phyloP scores from a whole-genome alignment of 257 asterid genomes.

The Scutellaria galericulata region DNA sequence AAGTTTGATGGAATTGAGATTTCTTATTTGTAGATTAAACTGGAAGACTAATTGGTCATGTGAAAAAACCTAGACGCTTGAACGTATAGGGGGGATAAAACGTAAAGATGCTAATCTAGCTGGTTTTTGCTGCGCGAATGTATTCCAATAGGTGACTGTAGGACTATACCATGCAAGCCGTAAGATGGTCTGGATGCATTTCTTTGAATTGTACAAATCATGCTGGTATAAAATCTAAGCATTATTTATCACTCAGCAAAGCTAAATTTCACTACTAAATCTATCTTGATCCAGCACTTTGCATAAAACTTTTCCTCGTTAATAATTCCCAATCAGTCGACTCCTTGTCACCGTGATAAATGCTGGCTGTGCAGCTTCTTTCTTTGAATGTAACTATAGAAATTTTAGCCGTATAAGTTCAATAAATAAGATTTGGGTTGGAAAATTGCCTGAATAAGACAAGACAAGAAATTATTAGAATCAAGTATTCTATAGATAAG shows the following conservation, averaged over 20 bases:
- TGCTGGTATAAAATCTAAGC: too few relatives aligned
- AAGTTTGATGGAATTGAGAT: not conserved
- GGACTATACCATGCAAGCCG: too few relatives aligned
- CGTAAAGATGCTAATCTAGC: too few relatives aligned
- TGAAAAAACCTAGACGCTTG: not conserved
- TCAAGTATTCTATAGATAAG: constrained; percentile 6
- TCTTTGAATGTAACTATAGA: constrained; percentile 34
- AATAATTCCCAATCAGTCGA: constrained; percentile 49
- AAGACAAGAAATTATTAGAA: constrained; percentile 1
- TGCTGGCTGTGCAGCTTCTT: constrained; percentile 54
- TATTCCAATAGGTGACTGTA: too few relatives aligned
- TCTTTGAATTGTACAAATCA: too few relatives aligned
- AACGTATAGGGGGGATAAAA: too few relatives aligned
- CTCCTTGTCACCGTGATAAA: constrained; percentile 40
- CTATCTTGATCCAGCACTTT: not conserved
- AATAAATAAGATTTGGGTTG: constrained; percentile 4
- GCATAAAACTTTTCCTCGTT: not conserved
- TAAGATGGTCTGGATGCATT: too few relatives aligned
- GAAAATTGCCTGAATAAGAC: not conserved
- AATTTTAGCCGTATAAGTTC: constrained; percentile 37
- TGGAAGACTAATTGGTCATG: not conserved
- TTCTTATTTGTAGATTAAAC: not conserved
- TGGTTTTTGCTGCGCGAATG: too few relatives aligned
- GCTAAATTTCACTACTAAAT: too few relatives aligned
- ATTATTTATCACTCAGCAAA: too few relatives aligned